phyloP scores from a whole-genome alignment of 345 rosid species.

The Brassica nigra region DNA sequence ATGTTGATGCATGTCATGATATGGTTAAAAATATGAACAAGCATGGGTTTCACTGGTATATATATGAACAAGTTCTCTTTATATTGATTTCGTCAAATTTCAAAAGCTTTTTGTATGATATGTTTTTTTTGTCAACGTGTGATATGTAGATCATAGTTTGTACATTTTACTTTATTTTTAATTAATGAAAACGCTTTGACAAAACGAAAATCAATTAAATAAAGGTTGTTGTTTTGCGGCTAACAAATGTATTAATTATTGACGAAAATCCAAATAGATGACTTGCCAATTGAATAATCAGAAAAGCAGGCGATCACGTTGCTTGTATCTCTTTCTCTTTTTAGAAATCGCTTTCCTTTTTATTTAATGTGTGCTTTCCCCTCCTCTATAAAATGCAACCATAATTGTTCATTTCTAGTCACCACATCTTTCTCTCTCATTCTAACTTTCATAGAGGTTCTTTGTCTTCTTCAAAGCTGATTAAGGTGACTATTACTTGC shows the following conservation, averaged over 20 bases:
- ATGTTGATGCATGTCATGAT: not conserved
- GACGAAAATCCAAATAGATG: not conserved
- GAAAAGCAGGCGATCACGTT: constrained; percentile 5
- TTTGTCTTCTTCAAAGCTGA: constrained; percentile 16
- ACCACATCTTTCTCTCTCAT: constrained; percentile 2
- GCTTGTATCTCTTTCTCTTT: not conserved
- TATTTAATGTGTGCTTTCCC: not conserved
- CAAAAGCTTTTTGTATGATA: no score
- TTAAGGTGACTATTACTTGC: constrained; percentile 20
- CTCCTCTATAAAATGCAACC: constrained; percentile 31
- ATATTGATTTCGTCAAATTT: not conserved
- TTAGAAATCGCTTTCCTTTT: not conserved
- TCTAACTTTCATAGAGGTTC: not conserved
- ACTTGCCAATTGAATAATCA: not conserved
- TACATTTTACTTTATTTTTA: not conserved
- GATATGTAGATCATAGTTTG: no score
- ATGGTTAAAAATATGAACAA: not conserved
- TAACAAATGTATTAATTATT: not conserved
- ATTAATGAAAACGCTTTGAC: not conserved
- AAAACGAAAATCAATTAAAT: not conserved
- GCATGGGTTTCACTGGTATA: not conserved
- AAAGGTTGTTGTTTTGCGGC: not conserved
- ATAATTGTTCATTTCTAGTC: constrained; percentile 14
- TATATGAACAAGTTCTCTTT: not conserved
- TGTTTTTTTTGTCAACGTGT: no score